Percentiles rank a stretch among this genome's conserved stretches.
These are phyloP conservation scores for Rosa hybrid DNA, from an alignment of 331 rosid genomes.

Conservation along the genomic window DNA sequence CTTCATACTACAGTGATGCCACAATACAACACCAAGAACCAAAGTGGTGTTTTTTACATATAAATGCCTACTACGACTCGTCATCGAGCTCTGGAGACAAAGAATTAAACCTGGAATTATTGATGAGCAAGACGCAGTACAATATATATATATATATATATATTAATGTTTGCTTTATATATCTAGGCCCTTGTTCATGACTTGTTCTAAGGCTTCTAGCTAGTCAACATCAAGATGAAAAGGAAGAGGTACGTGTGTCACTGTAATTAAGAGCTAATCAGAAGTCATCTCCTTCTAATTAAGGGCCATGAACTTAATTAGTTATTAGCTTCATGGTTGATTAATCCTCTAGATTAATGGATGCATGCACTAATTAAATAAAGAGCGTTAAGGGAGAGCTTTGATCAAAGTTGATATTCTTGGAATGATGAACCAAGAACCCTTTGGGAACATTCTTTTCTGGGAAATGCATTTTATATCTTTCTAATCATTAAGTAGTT, in stretches of 20 bases:
- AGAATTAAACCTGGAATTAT: constrained; percentile 26
- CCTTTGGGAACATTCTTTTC: constrained; percentile 37
- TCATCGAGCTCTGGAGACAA: constrained; percentile 1
- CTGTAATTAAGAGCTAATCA: constrained; percentile 2
- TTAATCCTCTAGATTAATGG: constrained; percentile 7
- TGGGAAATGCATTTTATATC: constrained; percentile 31
- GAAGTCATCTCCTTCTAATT: neutral
- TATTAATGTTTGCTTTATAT: constrained; percentile 1
- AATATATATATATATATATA: neutral
- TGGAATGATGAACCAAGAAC: constrained; percentile 38
- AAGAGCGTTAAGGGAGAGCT: constrained; percentile 17
- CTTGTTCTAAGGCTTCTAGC: neutral
- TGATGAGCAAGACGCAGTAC: neutral
- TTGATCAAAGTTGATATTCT: constrained; percentile 45
- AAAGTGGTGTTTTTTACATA: constrained; percentile 16
- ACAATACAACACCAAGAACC: constrained; percentile 12
- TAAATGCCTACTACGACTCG: constrained; percentile 24
- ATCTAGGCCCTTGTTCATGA: neutral
- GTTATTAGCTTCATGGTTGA: neutral
- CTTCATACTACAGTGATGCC: constrained; percentile 8
- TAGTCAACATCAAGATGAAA: constrained; percentile 23
- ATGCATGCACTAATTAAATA: neutral
- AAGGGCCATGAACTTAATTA: neutral
- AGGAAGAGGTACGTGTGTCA: constrained; percentile 8
- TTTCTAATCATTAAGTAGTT: constrained; percentile 18